Base-by-base conservation (phyloP, 257 asterid genomes). In the Solanum peruvianum region DNA sequence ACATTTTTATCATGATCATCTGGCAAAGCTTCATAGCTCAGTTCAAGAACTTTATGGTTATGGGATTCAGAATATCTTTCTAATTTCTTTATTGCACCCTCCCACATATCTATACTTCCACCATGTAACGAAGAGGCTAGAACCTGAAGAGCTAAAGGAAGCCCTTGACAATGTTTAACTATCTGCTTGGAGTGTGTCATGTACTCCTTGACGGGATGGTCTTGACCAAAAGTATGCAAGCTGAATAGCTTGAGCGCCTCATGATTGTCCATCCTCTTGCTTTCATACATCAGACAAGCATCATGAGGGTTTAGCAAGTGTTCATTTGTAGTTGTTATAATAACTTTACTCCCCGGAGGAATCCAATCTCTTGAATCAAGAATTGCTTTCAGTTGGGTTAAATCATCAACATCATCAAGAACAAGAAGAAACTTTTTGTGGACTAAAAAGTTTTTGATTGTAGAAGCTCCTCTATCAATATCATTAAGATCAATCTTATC, bases 131-230 rank as follows among this genome's bases (percentile, higher is more conserved):
- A 82, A 87, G 89, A 82, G 29, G 87, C 89, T 52, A 87, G 45
- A 83, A 87, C 72, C 41, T 87, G 83, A 70, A 87, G 89, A 27
- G 84, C 87, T 82, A 87, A 87, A 44, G 87, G 89, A 67, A 87
- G 83, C 39, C 89, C 89, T 15, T 21, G 69, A 31, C 87, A 58
- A 37, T 87, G 77, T 71, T 71, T 39, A 25, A 87, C 83, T 16
- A 87, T 45, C 52, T 77, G 67, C 56, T 67, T 67, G 23, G 89
- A 82, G 18, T 41, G 89, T 29, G 35, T 31, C 69, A 69, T 45
- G 86, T 67, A 82, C n/a, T 72, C 87, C 76, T 87, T 71, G 37
- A 20, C n/a, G 18, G 89, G 89, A 87, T 66, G 75, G 16, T 23
- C 80, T 71, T 87, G 86, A 25, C 83, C 49, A 47, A 87, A 87